A percentile compares a stretch with the other conserved stretches of the same genome.
Conservation (phyloP, 164 flowering plant species). For the Stephania yunnanensis region DNA sequence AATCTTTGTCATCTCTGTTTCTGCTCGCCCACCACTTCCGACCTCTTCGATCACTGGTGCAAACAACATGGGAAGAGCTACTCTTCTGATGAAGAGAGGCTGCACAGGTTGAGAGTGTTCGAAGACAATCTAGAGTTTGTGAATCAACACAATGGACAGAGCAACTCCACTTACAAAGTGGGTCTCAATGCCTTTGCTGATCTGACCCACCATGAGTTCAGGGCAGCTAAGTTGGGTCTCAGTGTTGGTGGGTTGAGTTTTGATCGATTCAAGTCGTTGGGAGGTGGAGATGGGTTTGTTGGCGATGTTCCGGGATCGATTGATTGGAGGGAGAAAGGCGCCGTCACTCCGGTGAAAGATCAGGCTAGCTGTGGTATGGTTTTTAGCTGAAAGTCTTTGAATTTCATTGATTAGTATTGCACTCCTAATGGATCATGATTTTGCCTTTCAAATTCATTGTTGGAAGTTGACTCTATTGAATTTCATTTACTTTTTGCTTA, state of each 20-base stretch:
- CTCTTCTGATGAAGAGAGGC: conserved; percentile 50
- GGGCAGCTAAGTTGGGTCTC: conserved; percentile 55
- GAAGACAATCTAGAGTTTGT: conserved; percentile 59
- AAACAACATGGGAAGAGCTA: conserved; percentile 51
- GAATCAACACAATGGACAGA: conserved; percentile 40
- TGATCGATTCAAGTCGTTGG: background rate
- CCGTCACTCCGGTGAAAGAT: conserved; percentile 82
- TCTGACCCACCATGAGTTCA: conserved; percentile 81
- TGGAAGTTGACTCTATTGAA: background rate
- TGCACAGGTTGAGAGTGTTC: conserved; percentile 49
- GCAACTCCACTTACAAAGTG: conserved; percentile 51
- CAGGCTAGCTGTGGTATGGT: conserved; percentile 86
- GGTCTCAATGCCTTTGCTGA: conserved; percentile 81
- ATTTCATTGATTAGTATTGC: conserved; percentile 4
- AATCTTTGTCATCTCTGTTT: conserved; percentile 11
- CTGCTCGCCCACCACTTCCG: conserved; percentile 27
- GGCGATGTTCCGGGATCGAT: conserved; percentile 49
- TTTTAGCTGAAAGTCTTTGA: background rate
- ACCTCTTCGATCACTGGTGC: conserved; percentile 72
- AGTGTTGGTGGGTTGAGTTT: conserved; percentile 12
- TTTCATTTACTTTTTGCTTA: background rate
- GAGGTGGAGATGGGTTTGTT: background rate
- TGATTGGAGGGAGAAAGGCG: conserved; percentile 93
- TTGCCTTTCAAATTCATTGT: background rate
- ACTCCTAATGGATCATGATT: background rate